A percentile compares a stretch with the other conserved stretches of the same genome.
Conservation (phyloP, 305 asterid species). For the Solanum hybrid region DNA sequence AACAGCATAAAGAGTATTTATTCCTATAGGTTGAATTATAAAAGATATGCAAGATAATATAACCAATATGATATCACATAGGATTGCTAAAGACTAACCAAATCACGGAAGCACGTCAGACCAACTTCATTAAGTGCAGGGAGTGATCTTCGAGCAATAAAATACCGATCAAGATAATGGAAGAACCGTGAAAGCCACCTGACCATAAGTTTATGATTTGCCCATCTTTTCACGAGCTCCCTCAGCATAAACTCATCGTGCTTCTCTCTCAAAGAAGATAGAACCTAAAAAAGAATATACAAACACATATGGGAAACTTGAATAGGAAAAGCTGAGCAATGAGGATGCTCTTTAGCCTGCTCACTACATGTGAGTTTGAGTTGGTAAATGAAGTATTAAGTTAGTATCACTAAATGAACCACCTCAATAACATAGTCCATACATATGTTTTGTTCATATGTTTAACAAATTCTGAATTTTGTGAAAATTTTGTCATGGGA, state of each 20-base stretch:
- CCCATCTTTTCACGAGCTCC: constrained; percentile 42
- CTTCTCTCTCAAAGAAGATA: constrained; percentile 37
- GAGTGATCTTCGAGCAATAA: constrained; percentile 36
- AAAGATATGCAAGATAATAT: neutral
- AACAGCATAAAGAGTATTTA: neutral
- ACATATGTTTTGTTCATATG: neutral
- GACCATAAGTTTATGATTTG: constrained; percentile 39
- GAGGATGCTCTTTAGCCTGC: neutral
- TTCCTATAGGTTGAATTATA: neutral
- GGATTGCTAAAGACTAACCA: constrained; percentile 7
- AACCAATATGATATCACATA: neutral
- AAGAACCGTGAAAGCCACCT: constrained; percentile 45
- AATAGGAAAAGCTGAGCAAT: neutral
- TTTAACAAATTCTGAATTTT: neutral
- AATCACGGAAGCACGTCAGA: constrained; percentile 22
- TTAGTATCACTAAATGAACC: neutral
- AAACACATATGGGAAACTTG: neutral
- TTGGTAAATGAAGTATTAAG: neutral
- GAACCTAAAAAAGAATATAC: constrained; percentile 17
- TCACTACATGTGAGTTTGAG: neutral
- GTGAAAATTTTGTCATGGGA: neutral
- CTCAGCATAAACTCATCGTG: constrained; percentile 40
- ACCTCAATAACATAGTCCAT: neutral
- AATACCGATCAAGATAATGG: constrained; percentile 38
- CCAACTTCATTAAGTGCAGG: constrained; percentile 21